Conservation (phyloP, 2,329 filamentous ascomycete genomes). For the Elsinoe ampelina region DNA sequence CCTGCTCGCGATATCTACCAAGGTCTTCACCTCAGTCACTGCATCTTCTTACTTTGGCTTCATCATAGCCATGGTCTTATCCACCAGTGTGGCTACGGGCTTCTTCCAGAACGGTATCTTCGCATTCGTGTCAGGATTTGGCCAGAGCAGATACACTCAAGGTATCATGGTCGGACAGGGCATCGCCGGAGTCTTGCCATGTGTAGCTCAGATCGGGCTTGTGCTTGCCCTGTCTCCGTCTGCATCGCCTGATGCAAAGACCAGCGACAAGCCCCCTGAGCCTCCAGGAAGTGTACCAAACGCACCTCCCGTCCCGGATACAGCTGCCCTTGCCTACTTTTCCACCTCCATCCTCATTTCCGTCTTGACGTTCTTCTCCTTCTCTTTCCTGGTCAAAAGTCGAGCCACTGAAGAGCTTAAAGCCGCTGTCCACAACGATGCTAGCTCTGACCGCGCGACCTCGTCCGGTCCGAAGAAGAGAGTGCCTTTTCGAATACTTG, state of each 20-base stretch:
- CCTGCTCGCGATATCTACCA: conserved; percentile 71
- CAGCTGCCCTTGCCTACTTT: conserved; percentile 83
- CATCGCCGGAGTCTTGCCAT: conserved; percentile 81
- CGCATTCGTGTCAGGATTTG: conserved; percentile 80
- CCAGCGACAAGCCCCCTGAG: conserved; percentile 29
- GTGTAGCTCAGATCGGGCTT: conserved; percentile 75
- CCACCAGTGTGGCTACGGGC: conserved; percentile 69
- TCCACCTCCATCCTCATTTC: conserved; percentile 75
- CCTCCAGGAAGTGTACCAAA: conserved; percentile 13
- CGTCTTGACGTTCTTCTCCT: conserved; percentile 57
- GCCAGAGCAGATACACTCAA: conserved; percentile 80
- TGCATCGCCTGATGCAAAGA: conserved; percentile 16
- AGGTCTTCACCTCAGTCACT: conserved; percentile 52
- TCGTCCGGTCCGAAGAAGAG: conserved; percentile 33
- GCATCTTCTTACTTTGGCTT: conserved; percentile 67
- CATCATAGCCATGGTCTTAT: conserved; percentile 69
- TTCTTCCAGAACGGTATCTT: conserved; percentile 91
- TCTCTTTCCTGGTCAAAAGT: conserved; percentile 60
- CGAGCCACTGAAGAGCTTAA: conserved; percentile 27
- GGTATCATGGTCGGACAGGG: conserved; percentile 94
- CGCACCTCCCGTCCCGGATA: conserved; percentile 43
- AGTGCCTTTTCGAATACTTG: conserved; percentile 55
- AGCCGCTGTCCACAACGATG: conserved; percentile 11
- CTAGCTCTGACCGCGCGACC: conserved; percentile 2
- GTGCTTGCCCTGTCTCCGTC: conserved; percentile 53